These are phyloP conservation scores for Tolypocladium cylindrosporum DNA, from an alignment of 2,329 filamentous ascomycete genomes.

Conservation along the genomic window DNA sequence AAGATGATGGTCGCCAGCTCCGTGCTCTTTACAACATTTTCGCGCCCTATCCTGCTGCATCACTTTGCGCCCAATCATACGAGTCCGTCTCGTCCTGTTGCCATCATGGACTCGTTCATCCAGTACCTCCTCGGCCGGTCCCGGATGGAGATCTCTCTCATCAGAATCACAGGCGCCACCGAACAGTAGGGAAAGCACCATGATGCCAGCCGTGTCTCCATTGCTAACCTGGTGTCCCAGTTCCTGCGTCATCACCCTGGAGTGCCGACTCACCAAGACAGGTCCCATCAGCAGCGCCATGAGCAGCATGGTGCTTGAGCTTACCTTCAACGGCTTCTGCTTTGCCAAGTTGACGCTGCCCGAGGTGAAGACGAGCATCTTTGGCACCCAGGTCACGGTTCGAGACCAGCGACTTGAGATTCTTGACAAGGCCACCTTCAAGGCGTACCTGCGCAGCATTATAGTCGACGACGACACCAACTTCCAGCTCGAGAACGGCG, in stretches of 20 bases:
- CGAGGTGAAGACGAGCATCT: conserved; percentile 16
- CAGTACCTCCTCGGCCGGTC: conserved; percentile 17
- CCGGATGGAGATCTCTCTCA: conserved; percentile 15
- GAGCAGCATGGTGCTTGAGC: conserved; percentile 15
- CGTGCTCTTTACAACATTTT: conserved; percentile 14
- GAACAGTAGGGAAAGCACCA: conserved; percentile 15
- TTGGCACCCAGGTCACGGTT: conserved; percentile 15
- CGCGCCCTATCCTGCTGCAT: conserved; percentile 10
- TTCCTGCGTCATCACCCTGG: conserved; percentile 17
- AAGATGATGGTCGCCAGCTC: not conserved
- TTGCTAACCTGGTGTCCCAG: conserved; percentile 7
- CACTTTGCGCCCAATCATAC: not conserved
- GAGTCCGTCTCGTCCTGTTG: not conserved
- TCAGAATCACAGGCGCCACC: conserved; percentile 19
- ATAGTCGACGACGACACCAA: conserved; percentile 15
- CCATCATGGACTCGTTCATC: conserved; percentile 16
- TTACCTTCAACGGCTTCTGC: conserved; percentile 17
- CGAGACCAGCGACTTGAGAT: conserved; percentile 18
- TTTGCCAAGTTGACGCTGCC: conserved; percentile 21
- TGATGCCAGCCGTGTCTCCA: conserved; percentile 1
- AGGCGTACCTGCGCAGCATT: conserved; percentile 19
- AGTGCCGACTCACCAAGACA: conserved; percentile 18
- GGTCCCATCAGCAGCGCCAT: conserved; percentile 20
- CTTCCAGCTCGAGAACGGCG: conserved; percentile 17
- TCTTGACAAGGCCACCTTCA: conserved; percentile 15